Percentiles rank a stretch among this genome's conserved stretches.
phyloP scores from a whole-genome alignment of 768 basidiomycete genomes.

The Xanthoconium stramineum region DNA sequence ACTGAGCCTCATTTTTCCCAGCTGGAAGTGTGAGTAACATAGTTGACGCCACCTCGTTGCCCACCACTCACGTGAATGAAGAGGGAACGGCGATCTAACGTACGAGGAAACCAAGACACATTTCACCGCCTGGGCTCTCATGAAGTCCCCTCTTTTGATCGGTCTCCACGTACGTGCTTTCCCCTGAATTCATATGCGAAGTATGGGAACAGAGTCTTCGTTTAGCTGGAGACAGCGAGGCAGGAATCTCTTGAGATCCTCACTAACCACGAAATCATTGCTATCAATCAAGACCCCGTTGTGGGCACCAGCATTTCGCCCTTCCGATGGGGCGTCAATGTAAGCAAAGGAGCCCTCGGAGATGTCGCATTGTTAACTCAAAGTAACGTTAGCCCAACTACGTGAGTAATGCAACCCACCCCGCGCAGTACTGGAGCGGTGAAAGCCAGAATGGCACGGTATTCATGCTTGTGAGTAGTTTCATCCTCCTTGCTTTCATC shows the following conservation, averaged over 20 bases:
- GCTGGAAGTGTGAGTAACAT: slow-evolving; percentile 51
- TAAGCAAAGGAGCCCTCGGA: slow-evolving; percentile 28
- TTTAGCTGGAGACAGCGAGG: slow-evolving; percentile 49
- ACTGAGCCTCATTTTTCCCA: slow-evolving; percentile 18
- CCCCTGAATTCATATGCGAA: slow-evolving; percentile 4
- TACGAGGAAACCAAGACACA: slow-evolving; percentile 66
- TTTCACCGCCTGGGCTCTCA: slow-evolving; percentile 70
- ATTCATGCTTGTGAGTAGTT: slow-evolving; percentile 55
- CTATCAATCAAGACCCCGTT: slow-evolving; percentile 66
- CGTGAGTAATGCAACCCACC: slow-evolving; percentile 43
- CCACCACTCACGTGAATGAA: slow-evolving; percentile 20
- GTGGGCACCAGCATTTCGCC: slow-evolving; percentile 60
- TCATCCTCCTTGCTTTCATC: not conserved
- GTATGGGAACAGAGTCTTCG: not conserved
- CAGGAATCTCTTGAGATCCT: slow-evolving; percentile 53
- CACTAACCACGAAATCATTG: slow-evolving; percentile 61
- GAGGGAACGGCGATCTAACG: slow-evolving; percentile 60
- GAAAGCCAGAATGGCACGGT: slow-evolving; percentile 61
- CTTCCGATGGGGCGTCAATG: slow-evolving; percentile 68
- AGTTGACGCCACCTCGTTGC: not conserved
- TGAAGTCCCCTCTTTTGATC: slow-evolving; percentile 67
- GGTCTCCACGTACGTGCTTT: slow-evolving; percentile 48
- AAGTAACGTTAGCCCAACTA: slow-evolving; percentile 31
- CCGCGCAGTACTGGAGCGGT: slow-evolving; percentile 73
- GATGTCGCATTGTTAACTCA: not conserved